Percentiles rank a stretch among this genome's conserved stretches.
Conservation (phyloP, 2,329 filamentous ascomycete species). For the Exophiala viscosa region DNA sequence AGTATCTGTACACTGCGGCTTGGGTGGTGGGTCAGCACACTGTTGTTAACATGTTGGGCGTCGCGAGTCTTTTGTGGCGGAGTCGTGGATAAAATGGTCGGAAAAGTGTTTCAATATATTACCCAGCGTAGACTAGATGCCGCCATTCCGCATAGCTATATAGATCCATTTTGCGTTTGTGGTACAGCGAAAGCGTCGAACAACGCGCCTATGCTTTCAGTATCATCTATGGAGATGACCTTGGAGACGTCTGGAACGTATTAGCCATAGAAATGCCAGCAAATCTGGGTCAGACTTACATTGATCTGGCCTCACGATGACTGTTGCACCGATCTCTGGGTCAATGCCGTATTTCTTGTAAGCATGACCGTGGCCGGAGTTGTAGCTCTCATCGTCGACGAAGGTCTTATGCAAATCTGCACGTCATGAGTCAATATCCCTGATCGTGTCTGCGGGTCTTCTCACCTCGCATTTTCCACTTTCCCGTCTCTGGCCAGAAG, state of each 20-base stretch:
- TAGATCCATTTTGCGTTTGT: constrained; percentile 3
- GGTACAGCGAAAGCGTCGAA: constrained; percentile 34
- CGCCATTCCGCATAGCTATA: neutral
- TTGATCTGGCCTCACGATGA: constrained; percentile 60
- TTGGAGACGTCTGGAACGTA: constrained; percentile 38
- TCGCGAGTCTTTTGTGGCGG: constrained; percentile 13
- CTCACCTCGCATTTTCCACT: constrained; percentile 54
- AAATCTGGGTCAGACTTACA: constrained; percentile 40
- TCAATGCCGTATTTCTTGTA: constrained; percentile 57
- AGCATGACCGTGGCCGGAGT: constrained; percentile 54
- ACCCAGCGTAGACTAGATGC: neutral
- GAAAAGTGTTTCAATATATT: neutral
- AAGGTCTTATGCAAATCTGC: constrained; percentile 58
- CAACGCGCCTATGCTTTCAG: constrained; percentile 34
- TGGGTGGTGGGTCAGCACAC: constrained; percentile 85
- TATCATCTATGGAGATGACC: constrained; percentile 34
- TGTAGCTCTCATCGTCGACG: constrained; percentile 54
- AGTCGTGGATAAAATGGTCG: neutral
- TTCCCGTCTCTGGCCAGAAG: constrained; percentile 56
- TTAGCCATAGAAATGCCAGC: neutral
- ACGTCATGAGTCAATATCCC: neutral
- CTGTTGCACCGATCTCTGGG: constrained; percentile 43
- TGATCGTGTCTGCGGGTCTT: neutral
- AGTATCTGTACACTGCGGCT: constrained; percentile 86
- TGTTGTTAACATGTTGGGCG: constrained; percentile 63